Base-by-base conservation (phyloP, 768 basidiomycete genomes). In the Hygrophorus russula region DNA sequence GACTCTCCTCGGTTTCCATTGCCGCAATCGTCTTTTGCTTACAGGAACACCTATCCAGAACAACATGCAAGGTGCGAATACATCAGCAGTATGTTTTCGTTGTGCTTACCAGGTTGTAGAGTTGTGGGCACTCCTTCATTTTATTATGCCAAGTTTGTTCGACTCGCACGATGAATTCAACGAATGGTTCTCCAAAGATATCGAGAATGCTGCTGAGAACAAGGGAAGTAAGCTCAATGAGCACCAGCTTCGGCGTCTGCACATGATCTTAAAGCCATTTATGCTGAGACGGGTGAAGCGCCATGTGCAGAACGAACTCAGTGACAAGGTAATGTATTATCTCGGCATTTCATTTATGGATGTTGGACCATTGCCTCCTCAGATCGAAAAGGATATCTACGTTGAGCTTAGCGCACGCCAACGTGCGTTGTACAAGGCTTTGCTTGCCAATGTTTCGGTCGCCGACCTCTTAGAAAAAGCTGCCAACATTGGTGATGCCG, bases 171-270 rank as follows among this genome's bases (percentile, higher is more conserved):
- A 98, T 56, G 96, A 99, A 64, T 99, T 99, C 69, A 91, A 86
- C 58, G 94, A 98, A 60, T 99, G 96, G 96, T 99, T 99, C 61
- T 96, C 94, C 9, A 96, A 97, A 62, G 96, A 97, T 55, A 97
- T 98, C 42, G 96, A 99, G 67, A 93, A 87, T 56, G 90, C 89
- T 13, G 74, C 74, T 4, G 92, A 91, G 60, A 92, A 91, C 58
- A 87, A 89, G 53, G 88, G 86, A 4, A 80, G 83, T 60, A 87
- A 82, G 57, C 69, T 98, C 51, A 96, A 94, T 56, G 93, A 96
- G 57, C 82, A 96, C 59, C 96, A 99, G 59, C 67, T 99, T 35
- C 78, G 91, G 39, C 80, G 96, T 32, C 64, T 99, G 47, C 96
- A 99, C 57, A 96, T 98, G 90, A 98, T 99, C 47, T 69, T 99